These are phyloP conservation scores for Yamadazyma aaseri DNA, from an alignment of 1,139 yeast genomes.

Conservation along the genomic window DNA sequence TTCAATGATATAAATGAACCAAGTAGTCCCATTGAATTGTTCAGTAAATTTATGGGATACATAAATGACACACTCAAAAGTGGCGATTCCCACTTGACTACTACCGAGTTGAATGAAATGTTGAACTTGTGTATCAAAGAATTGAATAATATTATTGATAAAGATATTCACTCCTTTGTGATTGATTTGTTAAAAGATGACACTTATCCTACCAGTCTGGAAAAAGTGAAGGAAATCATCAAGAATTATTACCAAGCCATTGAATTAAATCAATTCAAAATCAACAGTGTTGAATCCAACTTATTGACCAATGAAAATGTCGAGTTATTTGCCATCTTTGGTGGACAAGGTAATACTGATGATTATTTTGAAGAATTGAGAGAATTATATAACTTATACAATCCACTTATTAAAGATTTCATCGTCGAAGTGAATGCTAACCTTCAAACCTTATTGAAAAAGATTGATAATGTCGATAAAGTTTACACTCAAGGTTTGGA, in stretches of 20 bases:
- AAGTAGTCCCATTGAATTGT: conserved; percentile 79
- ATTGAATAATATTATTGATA: conserved; percentile 70
- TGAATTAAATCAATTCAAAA: conserved; percentile 3
- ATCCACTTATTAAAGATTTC: conserved; percentile 71
- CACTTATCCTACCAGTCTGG: conserved; percentile 63
- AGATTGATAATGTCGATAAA: conserved; percentile 77
- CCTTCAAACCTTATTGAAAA: conserved; percentile 65
- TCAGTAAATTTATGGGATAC: conserved; percentile 82
- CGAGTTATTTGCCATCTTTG: conserved; percentile 78
- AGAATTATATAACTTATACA: conserved; percentile 75
- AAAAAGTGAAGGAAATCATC: conserved; percentile 71
- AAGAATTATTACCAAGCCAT: conserved; percentile 59
- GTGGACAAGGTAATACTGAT: conserved; percentile 99
- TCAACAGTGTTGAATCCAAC: conserved; percentile 50
- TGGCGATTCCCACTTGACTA: conserved; percentile 49
- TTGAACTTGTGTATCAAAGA: conserved; percentile 71
- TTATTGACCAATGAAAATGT: conserved; percentile 50
- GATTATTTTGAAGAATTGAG: conserved; percentile 96
- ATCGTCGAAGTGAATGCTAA: conserved; percentile 67
- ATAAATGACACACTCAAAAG: conserved; percentile 9
- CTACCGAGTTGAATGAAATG: conserved; percentile 66
- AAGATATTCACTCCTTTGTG: conserved; percentile 87
- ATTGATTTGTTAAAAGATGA: conserved; percentile 58
- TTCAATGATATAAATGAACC: conserved; percentile 89
- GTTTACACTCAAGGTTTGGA: conserved; percentile 93